Percentiles rank a stretch among this genome's conserved stretches.
Conservation (phyloP, 495 filamentous ascomycete genomes). For the Chaetomium tenue region DNA sequence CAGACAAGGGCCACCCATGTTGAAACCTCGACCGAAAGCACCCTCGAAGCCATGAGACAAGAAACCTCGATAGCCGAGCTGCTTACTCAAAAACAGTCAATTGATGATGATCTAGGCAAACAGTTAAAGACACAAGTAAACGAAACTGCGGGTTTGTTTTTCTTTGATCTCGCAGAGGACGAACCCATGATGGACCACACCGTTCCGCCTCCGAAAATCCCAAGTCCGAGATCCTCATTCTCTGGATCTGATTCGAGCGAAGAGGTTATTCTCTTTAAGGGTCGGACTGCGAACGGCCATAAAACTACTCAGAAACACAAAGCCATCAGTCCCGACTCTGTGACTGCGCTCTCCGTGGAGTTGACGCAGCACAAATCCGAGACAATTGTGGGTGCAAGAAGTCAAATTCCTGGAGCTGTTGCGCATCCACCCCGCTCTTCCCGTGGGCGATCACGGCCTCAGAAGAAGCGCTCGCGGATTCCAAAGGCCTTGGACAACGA, state of each 20-base stretch:
- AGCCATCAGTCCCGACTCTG: background rate
- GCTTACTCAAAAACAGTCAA: background rate
- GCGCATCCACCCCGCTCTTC: background rate
- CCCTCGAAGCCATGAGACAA: conserved; percentile 7
- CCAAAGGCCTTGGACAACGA: conserved; percentile 21
- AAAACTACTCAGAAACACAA: background rate
- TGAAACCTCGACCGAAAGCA: background rate
- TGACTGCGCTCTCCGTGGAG: background rate
- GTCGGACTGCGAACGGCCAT: conserved; percentile 39
- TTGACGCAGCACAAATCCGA: background rate
- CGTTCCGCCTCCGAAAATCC: conserved; percentile 15
- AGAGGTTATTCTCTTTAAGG: conserved; percentile 66
- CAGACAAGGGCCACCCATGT: background rate
- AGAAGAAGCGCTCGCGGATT: conserved; percentile 7
- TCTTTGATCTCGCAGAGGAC: conserved; percentile 31
- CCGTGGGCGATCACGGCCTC: conserved; percentile 3
- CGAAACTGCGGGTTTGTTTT: conserved; percentile 26
- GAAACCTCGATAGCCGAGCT: background rate
- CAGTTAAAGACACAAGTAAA: background rate
- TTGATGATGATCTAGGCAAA: conserved; percentile 8
- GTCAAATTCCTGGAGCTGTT: background rate
- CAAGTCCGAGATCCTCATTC: conserved; percentile 35
- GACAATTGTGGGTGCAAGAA: background rate
- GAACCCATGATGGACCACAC: conserved; percentile 12
- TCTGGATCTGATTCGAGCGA: conserved; percentile 57